Conservation (phyloP, 306 rosid genomes). For the Quercus suber region DNA sequence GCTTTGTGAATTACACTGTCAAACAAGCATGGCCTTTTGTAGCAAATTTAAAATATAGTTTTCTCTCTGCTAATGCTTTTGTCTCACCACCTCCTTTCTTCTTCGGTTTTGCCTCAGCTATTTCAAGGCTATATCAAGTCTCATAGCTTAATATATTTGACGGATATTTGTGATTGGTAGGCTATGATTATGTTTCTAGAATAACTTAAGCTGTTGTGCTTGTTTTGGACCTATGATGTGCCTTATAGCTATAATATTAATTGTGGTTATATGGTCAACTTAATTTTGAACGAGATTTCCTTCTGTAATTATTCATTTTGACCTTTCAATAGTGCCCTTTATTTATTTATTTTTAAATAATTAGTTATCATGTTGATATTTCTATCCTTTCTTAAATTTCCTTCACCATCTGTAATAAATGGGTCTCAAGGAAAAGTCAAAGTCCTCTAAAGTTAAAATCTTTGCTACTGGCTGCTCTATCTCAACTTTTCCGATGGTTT, state of each 20-base stretch:
- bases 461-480: too few species aligned
- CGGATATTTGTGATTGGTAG: neutral
- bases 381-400: neutral
- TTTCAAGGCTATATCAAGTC: too few species aligned
- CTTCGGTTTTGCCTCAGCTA: too few species aligned
- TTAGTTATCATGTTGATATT: neutral
- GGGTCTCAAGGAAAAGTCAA: too few species aligned
- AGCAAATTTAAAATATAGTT: neutral
- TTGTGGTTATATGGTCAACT: neutral
- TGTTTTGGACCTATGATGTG: neutral
- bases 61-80: slow-evolving; percentile 6
- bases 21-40: neutral
- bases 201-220: neutral
- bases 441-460: too few species aligned
- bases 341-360: too few species aligned
- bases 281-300: neutral
- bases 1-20: slow-evolving; percentile 2
- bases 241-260: neutral
- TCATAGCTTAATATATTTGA: neutral
- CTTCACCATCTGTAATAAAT: too few species aligned
- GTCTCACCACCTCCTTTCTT: too few species aligned
- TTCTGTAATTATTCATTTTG: too few species aligned
- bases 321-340: too few species aligned
- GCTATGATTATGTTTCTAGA: neutral
- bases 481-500: too few species aligned